These are phyloP conservation scores for Epipyxis sp. DNA, from an alignment of 108 stramenopile species.

Conservation along the genomic window DNA sequence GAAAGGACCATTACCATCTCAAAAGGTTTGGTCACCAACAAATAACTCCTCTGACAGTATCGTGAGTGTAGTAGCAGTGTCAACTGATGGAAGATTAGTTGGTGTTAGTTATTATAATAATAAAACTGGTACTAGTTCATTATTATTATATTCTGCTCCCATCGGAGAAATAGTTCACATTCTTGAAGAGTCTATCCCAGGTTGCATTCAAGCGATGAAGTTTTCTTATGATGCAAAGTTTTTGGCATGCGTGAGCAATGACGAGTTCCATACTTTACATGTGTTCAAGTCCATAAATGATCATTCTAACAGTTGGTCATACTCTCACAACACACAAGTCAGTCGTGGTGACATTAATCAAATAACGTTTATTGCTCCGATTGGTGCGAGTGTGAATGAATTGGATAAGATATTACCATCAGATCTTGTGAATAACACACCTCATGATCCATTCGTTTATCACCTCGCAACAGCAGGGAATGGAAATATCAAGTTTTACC, in stretches of 20 bases:
- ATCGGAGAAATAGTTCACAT: background rate
- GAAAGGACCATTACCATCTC: background rate
- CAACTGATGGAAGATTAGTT: background rate
- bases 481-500: background rate
- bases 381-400: background rate
- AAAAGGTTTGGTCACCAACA: background rate
- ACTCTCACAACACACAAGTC: background rate
- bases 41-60: background rate
- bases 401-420: background rate
- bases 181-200: background rate
- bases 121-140: background rate
- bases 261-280: background rate
- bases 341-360: background rate
- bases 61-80: background rate
- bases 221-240: background rate
- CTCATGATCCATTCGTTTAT: background rate
- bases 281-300: background rate
- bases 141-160: background rate
- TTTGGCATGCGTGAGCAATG: background rate
- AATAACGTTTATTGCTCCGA: background rate
- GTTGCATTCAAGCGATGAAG: background rate
- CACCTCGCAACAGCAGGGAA: constrained; percentile 14
- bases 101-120: background rate
- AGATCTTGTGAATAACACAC: background rate
- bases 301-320: background rate